These are phyloP conservation scores for Xylariomycetidae sp. DNA, from an alignment of 2,329 filamentous ascomycete species.

Conservation along the genomic window DNA sequence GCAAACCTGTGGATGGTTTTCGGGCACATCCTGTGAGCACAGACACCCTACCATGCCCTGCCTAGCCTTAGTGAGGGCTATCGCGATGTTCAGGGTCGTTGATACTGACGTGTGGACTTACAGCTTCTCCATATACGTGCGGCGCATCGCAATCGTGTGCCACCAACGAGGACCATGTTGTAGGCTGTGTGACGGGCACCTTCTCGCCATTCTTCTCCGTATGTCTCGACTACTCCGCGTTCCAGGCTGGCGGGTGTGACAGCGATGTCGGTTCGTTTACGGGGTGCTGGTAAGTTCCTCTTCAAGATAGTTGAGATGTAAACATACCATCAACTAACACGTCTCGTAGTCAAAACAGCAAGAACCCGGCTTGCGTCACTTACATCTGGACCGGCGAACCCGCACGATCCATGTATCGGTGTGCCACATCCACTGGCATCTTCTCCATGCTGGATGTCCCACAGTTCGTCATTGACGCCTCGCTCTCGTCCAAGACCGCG, in stretches of 20 bases:
- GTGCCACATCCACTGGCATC: constrained; percentile 22
- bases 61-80: too few relatives aligned
- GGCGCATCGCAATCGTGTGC: constrained; percentile 16
- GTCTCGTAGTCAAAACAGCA: constrained; percentile 10
- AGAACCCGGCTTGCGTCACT: constrained; percentile 29
- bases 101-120: not conserved
- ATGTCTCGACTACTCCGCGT: constrained; percentile 31
- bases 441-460: constrained; percentile 31
- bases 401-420: constrained; percentile 31
- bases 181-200: constrained; percentile 30
- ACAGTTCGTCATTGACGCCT: constrained; percentile 28
- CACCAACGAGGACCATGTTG: constrained; percentile 30
- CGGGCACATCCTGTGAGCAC: constrained; percentile 23
- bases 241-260: constrained; percentile 23
- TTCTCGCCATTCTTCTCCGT: constrained; percentile 27
- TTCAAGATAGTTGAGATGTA: too few relatives aligned
- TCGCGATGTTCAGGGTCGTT: too few relatives aligned
- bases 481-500: constrained; percentile 14
- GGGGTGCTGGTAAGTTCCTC: constrained; percentile 33
- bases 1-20: constrained; percentile 25
- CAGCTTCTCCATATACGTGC: constrained; percentile 22
- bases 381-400: constrained; percentile 32
- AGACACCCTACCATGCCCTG: not conserved
- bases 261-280: constrained; percentile 22
- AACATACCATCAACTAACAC: too few relatives aligned